Conservation (phyloP, 305 asterid genomes). For the Coffea humblotiana region DNA sequence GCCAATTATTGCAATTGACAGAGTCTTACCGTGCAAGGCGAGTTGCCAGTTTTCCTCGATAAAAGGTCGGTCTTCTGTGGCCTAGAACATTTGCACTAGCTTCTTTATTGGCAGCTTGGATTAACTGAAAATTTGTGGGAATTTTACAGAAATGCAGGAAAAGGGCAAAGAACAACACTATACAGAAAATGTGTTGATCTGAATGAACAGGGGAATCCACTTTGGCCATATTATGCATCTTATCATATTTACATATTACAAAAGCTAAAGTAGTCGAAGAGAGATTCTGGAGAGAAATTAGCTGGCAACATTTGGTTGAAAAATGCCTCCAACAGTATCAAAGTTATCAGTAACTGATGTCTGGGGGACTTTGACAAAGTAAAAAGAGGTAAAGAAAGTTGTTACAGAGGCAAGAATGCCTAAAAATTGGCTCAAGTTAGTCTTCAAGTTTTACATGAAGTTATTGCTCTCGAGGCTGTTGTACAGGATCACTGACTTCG, state of each 20-base stretch:
- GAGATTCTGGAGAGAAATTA: neutral
- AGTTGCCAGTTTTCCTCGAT: no score
- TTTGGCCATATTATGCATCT: neutral
- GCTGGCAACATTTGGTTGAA: neutral
- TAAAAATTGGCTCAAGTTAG: neutral
- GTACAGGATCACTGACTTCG: neutral
- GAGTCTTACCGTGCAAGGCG: no score
- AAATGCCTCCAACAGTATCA: neutral
- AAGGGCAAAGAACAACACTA: neutral
- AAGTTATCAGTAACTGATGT: neutral
- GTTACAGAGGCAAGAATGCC: neutral
- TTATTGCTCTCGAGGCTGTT: neutral
- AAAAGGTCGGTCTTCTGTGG: neutral
- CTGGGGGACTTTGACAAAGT: neutral
- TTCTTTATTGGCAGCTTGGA: neutral
- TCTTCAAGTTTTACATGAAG: neutral
- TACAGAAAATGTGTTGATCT: neutral
- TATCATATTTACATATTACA: neutral
- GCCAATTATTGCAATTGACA: no score
- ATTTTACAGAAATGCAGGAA: neutral
- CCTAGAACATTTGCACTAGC: neutral
- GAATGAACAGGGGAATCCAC: no score
- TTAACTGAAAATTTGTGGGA: neutral
- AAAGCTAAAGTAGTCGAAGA: neutral
- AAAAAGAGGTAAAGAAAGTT: neutral